Conservation (phyloP, 208 protist species). For the Trypanosoma theileri region DNA sequence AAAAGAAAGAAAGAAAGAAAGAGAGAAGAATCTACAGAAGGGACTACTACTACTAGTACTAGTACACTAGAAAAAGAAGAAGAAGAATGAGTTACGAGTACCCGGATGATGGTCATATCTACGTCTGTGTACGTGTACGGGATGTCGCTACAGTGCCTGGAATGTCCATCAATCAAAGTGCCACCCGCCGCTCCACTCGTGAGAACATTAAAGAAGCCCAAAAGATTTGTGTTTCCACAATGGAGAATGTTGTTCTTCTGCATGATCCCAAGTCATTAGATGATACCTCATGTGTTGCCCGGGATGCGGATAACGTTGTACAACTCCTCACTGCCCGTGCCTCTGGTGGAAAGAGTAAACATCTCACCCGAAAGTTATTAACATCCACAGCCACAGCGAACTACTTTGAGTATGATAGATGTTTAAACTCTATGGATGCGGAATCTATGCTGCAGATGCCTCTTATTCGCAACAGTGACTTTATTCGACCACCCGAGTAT, state of each 20-base stretch:
- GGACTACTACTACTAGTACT: too few species aligned
- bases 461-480: slow-evolving; percentile 61
- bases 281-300: slow-evolving; percentile 43
- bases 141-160: slow-evolving; percentile 41
- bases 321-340: slow-evolving; percentile 54
- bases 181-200: slow-evolving; percentile 20
- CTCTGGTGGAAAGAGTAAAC: slow-evolving; percentile 17
- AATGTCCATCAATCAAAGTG: not conserved
- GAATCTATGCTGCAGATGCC: slow-evolving; percentile 57
- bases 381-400: slow-evolving; percentile 55
- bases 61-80: too few species aligned
- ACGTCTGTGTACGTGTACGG: slow-evolving; percentile 74
- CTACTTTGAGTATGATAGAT: slow-evolving; percentile 73
- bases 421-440: slow-evolving; percentile 66
- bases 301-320: slow-evolving; percentile 63
- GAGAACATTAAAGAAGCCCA: slow-evolving; percentile 34
- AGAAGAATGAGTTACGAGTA: slow-evolving; percentile 28
- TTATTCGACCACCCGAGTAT: slow-evolving; percentile 57
- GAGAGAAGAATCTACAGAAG: not conserved
- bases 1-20: slow-evolving; percentile 22
- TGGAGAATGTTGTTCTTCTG: slow-evolving; percentile 76
- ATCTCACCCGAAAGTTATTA: slow-evolving; percentile 26
- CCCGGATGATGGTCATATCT: slow-evolving; percentile 75
- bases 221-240: slow-evolving; percentile 65
- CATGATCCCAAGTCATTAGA: slow-evolving; percentile 68